A percentile compares a stretch with the other conserved stretches of the same genome.
Evolutionary conservation across 75 land plant genomes (phyloP).

Genomic region (Pinus tabuliformis): DNA sequence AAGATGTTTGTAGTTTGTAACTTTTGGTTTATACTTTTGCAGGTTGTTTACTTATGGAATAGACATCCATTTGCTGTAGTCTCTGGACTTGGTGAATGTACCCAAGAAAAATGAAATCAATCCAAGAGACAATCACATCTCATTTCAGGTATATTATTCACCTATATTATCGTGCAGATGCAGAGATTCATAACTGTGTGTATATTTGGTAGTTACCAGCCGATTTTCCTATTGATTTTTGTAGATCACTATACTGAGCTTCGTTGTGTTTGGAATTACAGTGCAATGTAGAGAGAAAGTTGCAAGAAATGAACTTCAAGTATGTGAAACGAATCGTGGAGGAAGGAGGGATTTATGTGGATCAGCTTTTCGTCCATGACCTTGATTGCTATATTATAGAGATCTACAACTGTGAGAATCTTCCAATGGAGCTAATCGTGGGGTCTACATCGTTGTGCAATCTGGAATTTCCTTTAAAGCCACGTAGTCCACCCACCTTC

Average conservation of each 20-base stretch:
- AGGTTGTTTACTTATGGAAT: slow-evolving; percentile 40
- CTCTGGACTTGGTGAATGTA: slow-evolving; percentile 22
- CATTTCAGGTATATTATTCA: slow-evolving; percentile 52
- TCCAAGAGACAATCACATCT: slow-evolving; percentile 75
- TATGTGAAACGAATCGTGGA: slow-evolving; percentile 7
- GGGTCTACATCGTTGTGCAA: background rate
- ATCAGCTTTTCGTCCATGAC: slow-evolving; percentile 30
- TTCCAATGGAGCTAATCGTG: slow-evolving; percentile 13
- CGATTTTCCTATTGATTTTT: too few species aligned
- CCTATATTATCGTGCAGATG: too few species aligned
- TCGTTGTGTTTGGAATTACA: background rate
- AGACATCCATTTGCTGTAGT: slow-evolving; percentile 60
- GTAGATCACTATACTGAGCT: too few species aligned
- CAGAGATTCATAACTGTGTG: too few species aligned
- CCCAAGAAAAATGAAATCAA: slow-evolving; percentile 48
- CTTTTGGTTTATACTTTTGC: too few species aligned
- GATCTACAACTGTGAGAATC: slow-evolving; percentile 25
- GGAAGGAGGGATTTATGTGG: slow-evolving; percentile 19
- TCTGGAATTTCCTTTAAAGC: too few species aligned
- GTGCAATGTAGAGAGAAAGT: background rate
- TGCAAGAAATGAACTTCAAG: slow-evolving; percentile 15
- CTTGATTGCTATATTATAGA: slow-evolving; percentile 32
- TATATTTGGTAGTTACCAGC: too few species aligned
- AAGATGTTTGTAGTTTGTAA: too few species aligned
- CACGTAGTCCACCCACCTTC: too few species aligned